phyloP scores from a whole-genome alignment of 1,139 yeast species.

The Candida gigantensis region DNA sequence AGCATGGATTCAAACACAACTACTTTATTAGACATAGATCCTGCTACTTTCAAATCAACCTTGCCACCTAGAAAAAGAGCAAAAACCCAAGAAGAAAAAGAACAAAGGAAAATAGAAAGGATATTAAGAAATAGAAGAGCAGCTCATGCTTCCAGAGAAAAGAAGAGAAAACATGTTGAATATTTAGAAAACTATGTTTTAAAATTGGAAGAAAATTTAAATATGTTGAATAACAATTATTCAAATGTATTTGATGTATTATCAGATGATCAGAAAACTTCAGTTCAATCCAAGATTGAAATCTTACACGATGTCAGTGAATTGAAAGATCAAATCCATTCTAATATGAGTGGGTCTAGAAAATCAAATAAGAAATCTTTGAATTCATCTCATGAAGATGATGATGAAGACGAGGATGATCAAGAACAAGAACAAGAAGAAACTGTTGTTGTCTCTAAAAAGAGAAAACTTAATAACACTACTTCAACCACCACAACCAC shows the following conservation, averaged over 20 bases:
- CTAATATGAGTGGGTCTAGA: slow-evolving; percentile 26
- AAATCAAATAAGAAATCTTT: slow-evolving; percentile 8
- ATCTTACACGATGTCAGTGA: slow-evolving; percentile 28
- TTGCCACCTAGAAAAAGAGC: slow-evolving; percentile 97
- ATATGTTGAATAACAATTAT: slow-evolving; percentile 26
- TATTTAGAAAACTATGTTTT: slow-evolving; percentile 69
- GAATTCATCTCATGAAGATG: slow-evolving; percentile 7
- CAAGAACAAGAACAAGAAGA: slow-evolving; percentile 6
- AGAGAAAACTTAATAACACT: slow-evolving; percentile 12
- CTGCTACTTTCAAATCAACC: slow-evolving; percentile 37
- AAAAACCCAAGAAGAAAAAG: slow-evolving; percentile 94
- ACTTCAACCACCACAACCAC: slow-evolving; percentile 6
- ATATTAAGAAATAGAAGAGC: slow-evolving; percentile 93
- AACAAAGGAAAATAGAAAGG: slow-evolving; percentile 90
- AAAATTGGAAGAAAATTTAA: slow-evolving; percentile 45
- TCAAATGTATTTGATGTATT: slow-evolving; percentile 18
- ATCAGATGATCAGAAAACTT: slow-evolving; percentile 17
- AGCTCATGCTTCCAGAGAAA: slow-evolving; percentile 96
- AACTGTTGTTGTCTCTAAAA: slow-evolving; percentile 11
- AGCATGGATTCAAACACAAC: background rate
- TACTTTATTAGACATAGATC: slow-evolving; percentile 8
- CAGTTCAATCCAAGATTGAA: slow-evolving; percentile 15
- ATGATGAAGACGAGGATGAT: slow-evolving; percentile 18
- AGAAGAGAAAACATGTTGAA: slow-evolving; percentile 91
- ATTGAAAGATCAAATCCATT: slow-evolving; percentile 35